Base-by-base conservation (phyloP, 2,329 filamentous ascomycete genomes). In the Rhinocladiella similis region DNA sequence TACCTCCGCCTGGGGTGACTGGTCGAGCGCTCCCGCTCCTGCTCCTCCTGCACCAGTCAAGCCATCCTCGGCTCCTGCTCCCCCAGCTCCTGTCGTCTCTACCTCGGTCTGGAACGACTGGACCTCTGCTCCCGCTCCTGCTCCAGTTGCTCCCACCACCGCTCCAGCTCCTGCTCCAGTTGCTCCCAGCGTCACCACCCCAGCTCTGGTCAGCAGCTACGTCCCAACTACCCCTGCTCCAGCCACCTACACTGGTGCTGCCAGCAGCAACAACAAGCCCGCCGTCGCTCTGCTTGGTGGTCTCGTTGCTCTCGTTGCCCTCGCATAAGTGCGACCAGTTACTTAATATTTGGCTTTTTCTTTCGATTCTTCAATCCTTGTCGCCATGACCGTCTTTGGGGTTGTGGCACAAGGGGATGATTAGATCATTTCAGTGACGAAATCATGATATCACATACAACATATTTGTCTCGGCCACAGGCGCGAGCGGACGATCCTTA, bases 251-350 rank as follows among this genome's bases (percentile, higher is more conserved):
- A 59, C 57, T 18, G 62, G 59, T 45, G 57, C 58, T 47, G 62
- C 62, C 47, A 54, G 36, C 22, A 36, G 29, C 60, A 61, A 63
- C 47, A 61, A 61, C 61, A 64, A 63, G 60, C 60, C 62, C 43
- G 62, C 57, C 38, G 50, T 62, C 33, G 60, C 60, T 45, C 50
- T 64, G 12, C 39, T 61, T 12, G 62, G 60, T 42, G 57, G 57
- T 41, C 36, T 64, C 25, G 53, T 57, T 45, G 60, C 57, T 39
- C 52, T 64, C 39, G 46, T 64, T 33, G 62, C 56, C 41, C 45
- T 64, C 20, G 62, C 57, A 38, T 64, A 63, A 62, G 41, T 52
- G 38, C 35, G 48, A 5, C 48, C 7, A 3, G 20, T 6, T 18
- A 10, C 5, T 20, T 46, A 22, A 35, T 27, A 13, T n/a, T 16